These are phyloP conservation scores for Fremontodendron californicum DNA, from an alignment of 345 rosid genomes.

Conservation along the genomic window DNA sequence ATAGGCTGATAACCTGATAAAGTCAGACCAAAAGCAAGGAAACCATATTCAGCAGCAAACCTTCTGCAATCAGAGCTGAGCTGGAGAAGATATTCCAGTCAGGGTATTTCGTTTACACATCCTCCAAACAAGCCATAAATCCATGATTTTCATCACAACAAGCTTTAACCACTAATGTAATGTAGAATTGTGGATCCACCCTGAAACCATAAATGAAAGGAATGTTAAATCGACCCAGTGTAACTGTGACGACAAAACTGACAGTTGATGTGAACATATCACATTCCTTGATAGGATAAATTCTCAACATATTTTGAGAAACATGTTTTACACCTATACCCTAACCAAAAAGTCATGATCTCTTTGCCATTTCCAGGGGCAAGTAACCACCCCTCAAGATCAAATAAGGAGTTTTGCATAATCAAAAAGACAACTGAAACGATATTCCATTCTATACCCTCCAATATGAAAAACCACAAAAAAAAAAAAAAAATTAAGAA, in stretches of 20 bases:
- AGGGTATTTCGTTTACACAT: no score
- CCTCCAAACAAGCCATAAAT: no score
- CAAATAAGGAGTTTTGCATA: background rate
- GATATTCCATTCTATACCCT: constrained; percentile 1
- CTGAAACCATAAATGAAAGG: no score
- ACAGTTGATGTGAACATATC: background rate
- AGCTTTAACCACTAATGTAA: no score
- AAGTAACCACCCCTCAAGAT: background rate
- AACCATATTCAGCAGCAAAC: background rate
- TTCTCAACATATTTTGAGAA: no score
- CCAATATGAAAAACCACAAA: background rate
- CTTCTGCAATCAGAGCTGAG: background rate
- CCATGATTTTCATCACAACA: background rate
- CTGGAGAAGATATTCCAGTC: background rate
- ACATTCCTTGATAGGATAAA: background rate
- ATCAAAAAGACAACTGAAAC: background rate
- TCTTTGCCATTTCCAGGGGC: background rate
- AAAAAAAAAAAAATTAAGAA: no score
- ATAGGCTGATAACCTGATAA: no score
- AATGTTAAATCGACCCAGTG: no score
- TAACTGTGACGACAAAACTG: background rate
- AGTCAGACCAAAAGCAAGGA: background rate
- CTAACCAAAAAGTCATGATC: background rate
- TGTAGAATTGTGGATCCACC: no score
- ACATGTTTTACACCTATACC: background rate